Evolutionary conservation across 306 rosid species (phyloP), one percentile per base, ranked within the genome.

Genomic region (Pyrus bretschneideri): DNA sequence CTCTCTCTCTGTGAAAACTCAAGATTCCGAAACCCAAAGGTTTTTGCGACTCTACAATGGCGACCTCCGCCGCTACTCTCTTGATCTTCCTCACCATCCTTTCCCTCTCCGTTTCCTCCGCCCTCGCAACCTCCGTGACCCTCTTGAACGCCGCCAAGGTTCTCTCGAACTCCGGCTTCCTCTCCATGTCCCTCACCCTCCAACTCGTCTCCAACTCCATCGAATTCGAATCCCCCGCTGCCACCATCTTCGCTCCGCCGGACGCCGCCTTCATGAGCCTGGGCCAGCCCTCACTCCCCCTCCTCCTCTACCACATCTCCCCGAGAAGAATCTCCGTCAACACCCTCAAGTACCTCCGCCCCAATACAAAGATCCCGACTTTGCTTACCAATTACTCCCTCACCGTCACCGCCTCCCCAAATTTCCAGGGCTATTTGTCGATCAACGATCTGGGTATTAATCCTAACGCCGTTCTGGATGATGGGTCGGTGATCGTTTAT

Each of bases 331-430:
- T 86, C 72, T 52, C 82, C 14, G 18, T 67, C 70, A 64, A 79
- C 44, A 83, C 83, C 77, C 91, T 93, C 83, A 85, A 80, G n/a
- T 77, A 87, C 2, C 88, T 93, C 45, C 86, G 79, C 4, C 23
- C 81, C 19, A 90, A 89, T 40, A 64, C 91, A 54, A 80, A 76
- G 72, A 89, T 93, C 19, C 97, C 90, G 11, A 88, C 98, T n/a
- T 67, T 91, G 82, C 71, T 73, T 46, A 4, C 81, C 15, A 78
- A 79, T 9, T 64, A 64, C 72, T 80, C 93, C 5, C 86, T 91
- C 12, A 81, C 84, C 5, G 84, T 89, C 84, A 88, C 96, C 4
- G 63, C 87, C 1, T 73, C 92, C 0, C 70, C 78, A 6, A 23
- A 35, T 33, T 61, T 54, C 79, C 52, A 85, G 12, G 79, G 69